Evolutionary conservation across 2,329 filamentous ascomycete species (phyloP).

Genomic region (Blumeria graminis): DNA sequence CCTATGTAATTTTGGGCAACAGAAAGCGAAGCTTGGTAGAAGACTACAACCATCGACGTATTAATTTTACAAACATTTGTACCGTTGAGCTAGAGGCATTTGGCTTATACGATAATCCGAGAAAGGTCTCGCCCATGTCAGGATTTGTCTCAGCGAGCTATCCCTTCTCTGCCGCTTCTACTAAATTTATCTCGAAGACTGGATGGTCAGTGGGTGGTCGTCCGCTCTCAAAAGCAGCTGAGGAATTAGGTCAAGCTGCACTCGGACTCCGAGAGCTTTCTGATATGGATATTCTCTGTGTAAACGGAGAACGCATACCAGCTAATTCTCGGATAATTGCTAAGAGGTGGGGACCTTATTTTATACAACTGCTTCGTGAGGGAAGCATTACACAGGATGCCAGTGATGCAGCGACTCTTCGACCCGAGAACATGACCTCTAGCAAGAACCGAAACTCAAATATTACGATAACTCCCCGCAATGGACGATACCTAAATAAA

Average conservation of each 20-base stretch:
- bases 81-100: conserved; percentile 95
- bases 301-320: conserved; percentile 74
- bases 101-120: conserved; percentile 87
- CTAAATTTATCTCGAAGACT: conserved; percentile 22
- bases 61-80: conserved; percentile 93
- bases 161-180: conserved; percentile 32
- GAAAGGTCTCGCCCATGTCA: conserved; percentile 52
- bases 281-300: conserved; percentile 90
- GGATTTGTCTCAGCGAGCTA: conserved; percentile 66
- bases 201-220: conserved; percentile 51
- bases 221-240: conserved; percentile 49
- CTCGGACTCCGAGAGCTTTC: conserved; percentile 61
- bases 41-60: conserved; percentile 91
- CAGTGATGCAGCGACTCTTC: conserved; percentile 50
- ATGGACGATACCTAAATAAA: conserved; percentile 15
- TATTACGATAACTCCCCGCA: conserved; percentile 58
- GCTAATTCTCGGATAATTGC: conserved; percentile 80
- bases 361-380: conserved; percentile 74
- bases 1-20: conserved; percentile 87
- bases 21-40: conserved; percentile 83
- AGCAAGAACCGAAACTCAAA: conserved; percentile 50
- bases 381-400: conserved; percentile 39
- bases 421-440: conserved; percentile 27
- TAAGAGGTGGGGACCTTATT: conserved; percentile 83
- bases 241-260: conserved; percentile 65